Evolutionary conservation across 805 yeast genomes (phyloP), one percentile per base, ranked within the genome.

Genomic region (Ogataea saltuana): DNA sequence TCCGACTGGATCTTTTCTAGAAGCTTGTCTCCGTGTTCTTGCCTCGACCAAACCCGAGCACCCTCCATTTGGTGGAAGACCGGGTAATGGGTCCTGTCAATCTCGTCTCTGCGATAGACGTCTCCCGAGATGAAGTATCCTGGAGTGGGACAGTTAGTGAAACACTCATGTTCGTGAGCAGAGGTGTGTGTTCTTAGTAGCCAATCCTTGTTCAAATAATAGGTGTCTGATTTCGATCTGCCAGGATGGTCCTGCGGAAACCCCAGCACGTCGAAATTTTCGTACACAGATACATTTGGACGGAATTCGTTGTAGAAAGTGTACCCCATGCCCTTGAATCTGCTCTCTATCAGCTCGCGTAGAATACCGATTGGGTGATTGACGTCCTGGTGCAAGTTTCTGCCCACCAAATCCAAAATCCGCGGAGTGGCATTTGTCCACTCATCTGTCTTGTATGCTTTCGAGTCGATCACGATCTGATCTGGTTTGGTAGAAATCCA

Each of bases 51-150:
- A 2, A 83, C 64, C 46, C 93, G 71, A 2, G 96, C 97, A 35
- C 98, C 99, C 66, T 93, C 99, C 88, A 93, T 80, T 65, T 93
- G 99, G 59, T 93, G 97, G 67, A 93, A 93, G 0, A 86, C 97
- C 1, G 99, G 98, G 61, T 93, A 93, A 63, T 93, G 99, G 0
- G 98, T 89, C 51, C 87, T 75, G 64, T 93, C 99, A 44, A 93
- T 88, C 57, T 91, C 96, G 65, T 93, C 99, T 56, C 96, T 76
- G 58, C 99, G 76, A 60, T 90, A 93, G 8, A 93, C 99, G 64
- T 93, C 99, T 1, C 98, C 99, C 10, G 95, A 77, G 35, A 93
- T 90, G 51, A 93, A 75, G 64, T 86, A 93, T 0, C 98, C 98
- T 0, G 95, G 89, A 0, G 91, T 81, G 20, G 74, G 59, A 40